Percentiles rank a stretch among this genome's conserved stretches.
These are phyloP conservation scores for Diaporthe capsici DNA, from an alignment of 2,329 filamentous ascomycete genomes.

Conservation along the genomic window DNA sequence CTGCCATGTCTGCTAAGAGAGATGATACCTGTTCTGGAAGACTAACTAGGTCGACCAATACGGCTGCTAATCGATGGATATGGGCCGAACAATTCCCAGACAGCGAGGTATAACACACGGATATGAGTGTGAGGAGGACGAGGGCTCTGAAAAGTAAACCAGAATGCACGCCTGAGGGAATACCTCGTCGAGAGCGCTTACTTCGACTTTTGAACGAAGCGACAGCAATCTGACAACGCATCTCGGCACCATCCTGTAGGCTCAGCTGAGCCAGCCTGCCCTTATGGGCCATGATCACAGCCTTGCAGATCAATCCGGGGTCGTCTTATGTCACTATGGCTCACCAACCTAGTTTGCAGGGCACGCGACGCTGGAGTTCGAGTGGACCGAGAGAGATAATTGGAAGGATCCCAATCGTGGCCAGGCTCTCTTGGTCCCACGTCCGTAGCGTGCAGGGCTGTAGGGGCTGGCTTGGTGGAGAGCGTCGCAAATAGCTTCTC, in stretches of 20 bases:
- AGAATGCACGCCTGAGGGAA: background rate
- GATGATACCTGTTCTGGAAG: background rate
- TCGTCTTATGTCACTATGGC: conserved; percentile 8
- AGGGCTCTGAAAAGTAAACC: background rate
- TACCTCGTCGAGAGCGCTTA: conserved; percentile 15
- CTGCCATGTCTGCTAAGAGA: background rate
- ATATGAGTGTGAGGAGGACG: background rate
- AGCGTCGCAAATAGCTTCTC: background rate
- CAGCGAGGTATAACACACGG: background rate
- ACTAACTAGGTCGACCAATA: background rate
- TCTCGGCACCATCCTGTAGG: conserved; percentile 4
- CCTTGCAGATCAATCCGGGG: conserved; percentile 5
- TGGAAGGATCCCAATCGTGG: conserved; percentile 1
- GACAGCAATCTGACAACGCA: background rate
- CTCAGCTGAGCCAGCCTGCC: conserved; percentile 8
- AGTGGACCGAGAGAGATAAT: background rate
- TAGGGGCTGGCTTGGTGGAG: background rate
- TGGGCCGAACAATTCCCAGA: background rate
- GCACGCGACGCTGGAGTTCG: background rate
- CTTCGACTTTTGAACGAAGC: conserved; percentile 3
- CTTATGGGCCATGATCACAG: conserved; percentile 21
- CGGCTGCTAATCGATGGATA: background rate
- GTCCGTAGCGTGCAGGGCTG: background rate
- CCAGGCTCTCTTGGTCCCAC: background rate
- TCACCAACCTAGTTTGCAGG: background rate